Conservation (phyloP, 495 filamentous ascomycete species). For the Aspergillus taichungensis region DNA sequence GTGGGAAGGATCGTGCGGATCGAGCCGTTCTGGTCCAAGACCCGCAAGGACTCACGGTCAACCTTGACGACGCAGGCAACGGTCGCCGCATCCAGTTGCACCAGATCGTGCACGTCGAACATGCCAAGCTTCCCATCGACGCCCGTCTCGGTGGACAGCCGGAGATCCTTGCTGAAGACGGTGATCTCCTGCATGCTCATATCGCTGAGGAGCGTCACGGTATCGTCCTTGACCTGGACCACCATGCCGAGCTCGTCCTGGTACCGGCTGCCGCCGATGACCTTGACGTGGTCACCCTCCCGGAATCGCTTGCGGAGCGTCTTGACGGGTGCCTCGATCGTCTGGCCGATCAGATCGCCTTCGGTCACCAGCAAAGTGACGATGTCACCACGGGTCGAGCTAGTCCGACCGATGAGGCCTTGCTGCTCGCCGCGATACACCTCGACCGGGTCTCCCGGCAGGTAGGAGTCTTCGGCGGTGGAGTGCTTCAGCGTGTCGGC, state of each 20-base stretch:
- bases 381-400: constrained; percentile 84
- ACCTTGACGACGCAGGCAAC: constrained; percentile 92
- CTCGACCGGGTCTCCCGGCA: constrained; percentile 88
- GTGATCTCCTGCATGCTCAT: constrained; percentile 87
- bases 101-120: constrained; percentile 85
- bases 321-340: constrained; percentile 86
- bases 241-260: constrained; percentile 96
- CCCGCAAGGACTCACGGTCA: constrained; percentile 81
- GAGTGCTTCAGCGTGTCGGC: constrained; percentile 77
- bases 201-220: constrained; percentile 85
- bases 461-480: constrained; percentile 67
- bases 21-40: constrained; percentile 84
- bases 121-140: constrained; percentile 69
- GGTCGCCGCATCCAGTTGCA: constrained; percentile 86
- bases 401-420: constrained; percentile 75
- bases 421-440: constrained; percentile 95
- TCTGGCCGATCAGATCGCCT: constrained; percentile 72
- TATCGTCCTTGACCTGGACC: constrained; percentile 80
- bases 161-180: constrained; percentile 94
- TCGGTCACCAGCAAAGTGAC: constrained; percentile 82
- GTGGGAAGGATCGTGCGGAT: constrained; percentile 76
- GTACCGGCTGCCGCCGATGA: constrained; percentile 90
- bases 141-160: constrained; percentile 84
- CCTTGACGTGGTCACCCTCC: constrained; percentile 95
- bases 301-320: constrained; percentile 88